These are phyloP conservation scores for Insectozyma bohioensis DNA, from an alignment of 1,139 yeast species.

Conservation along the genomic window DNA sequence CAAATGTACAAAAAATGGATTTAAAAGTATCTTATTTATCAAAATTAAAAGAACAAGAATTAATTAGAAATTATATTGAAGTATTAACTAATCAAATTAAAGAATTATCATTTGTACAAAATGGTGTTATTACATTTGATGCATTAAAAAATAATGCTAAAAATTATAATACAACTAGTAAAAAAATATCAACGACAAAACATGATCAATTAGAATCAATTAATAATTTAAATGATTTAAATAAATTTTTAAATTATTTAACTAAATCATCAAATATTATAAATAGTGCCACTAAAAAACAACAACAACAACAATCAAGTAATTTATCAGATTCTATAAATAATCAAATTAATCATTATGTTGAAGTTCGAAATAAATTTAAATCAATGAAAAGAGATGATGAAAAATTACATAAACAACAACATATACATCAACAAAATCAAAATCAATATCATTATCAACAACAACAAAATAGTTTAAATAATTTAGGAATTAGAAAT, in stretches of 20 bases:
- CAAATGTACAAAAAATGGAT: conserved; percentile 21
- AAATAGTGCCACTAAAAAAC: conserved; percentile 40
- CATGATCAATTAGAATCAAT: conserved; percentile 42
- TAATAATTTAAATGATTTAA: conserved; percentile 43
- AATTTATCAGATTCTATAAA: conserved; percentile 21
- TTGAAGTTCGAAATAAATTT: conserved; percentile 29
- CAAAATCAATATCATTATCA: conserved; percentile 6
- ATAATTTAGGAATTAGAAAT: too few relatives aligned
- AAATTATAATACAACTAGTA: conserved; percentile 4
- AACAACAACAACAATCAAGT: conserved; percentile 13
- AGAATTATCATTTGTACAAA: conserved; percentile 46
- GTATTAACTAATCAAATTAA: conserved; percentile 46
- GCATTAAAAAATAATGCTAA: conserved; percentile 28
- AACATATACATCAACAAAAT: conserved; percentile 3
- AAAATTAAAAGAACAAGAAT: conserved; percentile 45
- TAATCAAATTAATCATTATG: conserved; percentile 36
- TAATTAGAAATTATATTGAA: conserved; percentile 45
- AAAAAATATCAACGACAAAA: conserved; percentile 12
- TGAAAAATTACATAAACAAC: conserved; percentile 9
- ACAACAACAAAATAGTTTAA: conserved; percentile 2
- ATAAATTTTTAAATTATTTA: conserved; percentile 41
- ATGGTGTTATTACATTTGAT: conserved; percentile 47
- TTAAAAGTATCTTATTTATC: conserved; percentile 36
- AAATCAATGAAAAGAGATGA: conserved; percentile 21
- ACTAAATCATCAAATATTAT: conserved; percentile 41